phyloP scores from a whole-genome alignment of 163 green algal species.

The Volvox carteri region DNA sequence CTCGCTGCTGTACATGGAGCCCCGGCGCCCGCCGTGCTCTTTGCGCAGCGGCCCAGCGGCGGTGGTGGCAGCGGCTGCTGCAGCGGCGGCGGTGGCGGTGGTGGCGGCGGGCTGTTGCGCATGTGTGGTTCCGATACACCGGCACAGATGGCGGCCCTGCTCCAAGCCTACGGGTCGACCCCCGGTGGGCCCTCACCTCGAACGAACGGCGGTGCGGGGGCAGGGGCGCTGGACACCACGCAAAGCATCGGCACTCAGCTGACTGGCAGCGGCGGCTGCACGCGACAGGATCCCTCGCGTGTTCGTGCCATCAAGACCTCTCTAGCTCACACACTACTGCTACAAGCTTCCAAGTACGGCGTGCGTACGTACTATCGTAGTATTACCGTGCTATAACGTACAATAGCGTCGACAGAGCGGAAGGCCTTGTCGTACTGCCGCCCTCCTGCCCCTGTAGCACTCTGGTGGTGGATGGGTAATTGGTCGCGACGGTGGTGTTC shows the following conservation, averaged over 20 bases:
- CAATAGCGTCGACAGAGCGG: too few species aligned
- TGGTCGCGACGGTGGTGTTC: too few species aligned
- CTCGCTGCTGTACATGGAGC: constrained; percentile 1
- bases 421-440: too few species aligned
- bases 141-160: not conserved
- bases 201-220: not conserved
- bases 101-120: not conserved
- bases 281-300: not conserved
- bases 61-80: not conserved
- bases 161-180: not conserved
- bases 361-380: too few species aligned
- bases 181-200: not conserved
- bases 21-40: not conserved
- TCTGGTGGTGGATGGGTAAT: too few species aligned
- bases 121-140: not conserved
- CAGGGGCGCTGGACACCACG: not conserved
- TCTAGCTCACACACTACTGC: constrained; percentile 13
- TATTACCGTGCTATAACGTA: too few species aligned
- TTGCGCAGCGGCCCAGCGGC: not conserved
- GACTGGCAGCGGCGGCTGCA: not conserved
- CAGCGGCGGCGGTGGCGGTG: not conserved
- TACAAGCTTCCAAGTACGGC: not conserved
- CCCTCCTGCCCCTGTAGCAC: too few species aligned
- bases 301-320: not conserved
- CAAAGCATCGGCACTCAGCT: not conserved